Conservation (phyloP, 257 asterid genomes). For the Knoxia roxburghii region DNA sequence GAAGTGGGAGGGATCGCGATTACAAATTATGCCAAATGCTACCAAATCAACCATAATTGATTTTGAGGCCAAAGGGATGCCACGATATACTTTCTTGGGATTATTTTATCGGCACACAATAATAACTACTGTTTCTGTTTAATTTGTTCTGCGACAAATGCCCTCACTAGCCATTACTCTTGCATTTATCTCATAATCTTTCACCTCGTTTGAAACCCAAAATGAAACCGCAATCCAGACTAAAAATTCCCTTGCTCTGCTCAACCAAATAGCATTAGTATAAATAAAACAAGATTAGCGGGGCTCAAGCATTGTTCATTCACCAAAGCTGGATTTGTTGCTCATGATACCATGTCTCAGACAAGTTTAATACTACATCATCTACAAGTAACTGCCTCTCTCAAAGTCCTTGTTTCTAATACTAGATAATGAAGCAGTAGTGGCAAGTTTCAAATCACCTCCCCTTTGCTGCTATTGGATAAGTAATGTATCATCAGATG, state of each 20-base stretch:
- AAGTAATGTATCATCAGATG: neutral
- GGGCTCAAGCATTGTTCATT: neutral
- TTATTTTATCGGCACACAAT: no score
- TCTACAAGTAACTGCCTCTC: neutral
- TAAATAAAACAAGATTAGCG: neutral
- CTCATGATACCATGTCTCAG: neutral
- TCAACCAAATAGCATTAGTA: neutral
- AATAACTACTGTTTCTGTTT: no score
- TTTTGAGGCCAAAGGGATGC: conserved; percentile 11
- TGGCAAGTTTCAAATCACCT: neutral
- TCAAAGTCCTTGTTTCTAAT: neutral
- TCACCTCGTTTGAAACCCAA: no score
- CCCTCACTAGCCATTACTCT: no score
- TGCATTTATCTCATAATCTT: no score
- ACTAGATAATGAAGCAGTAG: neutral
- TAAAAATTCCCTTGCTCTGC: no score
- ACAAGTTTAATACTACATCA: neutral
- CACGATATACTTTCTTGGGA: conserved; percentile 7
- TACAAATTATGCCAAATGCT: neutral
- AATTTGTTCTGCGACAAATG: no score
- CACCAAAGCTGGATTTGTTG: neutral
- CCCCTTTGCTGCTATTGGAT: neutral
- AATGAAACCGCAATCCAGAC: no score
- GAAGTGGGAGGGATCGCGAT: neutral
- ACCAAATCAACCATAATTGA: conserved; percentile 5